Percentiles rank a stretch among this genome's conserved stretches.
Conservation (phyloP, 2,329 filamentous ascomycete genomes). For the Venturia aucupariae region DNA sequence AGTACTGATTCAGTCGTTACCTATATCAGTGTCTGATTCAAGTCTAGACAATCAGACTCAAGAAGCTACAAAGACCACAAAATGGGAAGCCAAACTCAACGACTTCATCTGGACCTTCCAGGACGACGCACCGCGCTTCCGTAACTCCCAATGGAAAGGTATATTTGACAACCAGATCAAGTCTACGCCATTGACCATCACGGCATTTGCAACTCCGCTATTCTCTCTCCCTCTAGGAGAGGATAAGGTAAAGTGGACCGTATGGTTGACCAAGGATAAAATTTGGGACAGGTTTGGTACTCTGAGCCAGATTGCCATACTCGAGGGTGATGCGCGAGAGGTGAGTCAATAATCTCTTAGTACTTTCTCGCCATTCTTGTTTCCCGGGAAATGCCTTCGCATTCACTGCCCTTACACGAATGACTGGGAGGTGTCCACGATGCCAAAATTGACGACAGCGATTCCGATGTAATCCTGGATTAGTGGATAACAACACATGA, state of each 20-base stretch:
- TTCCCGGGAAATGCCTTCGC: too few relatives aligned
- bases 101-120: constrained; percentile 47
- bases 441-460: neutral
- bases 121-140: constrained; percentile 54
- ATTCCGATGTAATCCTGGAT: too few relatives aligned
- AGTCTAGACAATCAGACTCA: constrained; percentile 53
- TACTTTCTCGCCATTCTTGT: neutral
- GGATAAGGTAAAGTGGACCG: constrained; percentile 46
- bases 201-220: constrained; percentile 35
- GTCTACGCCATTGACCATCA: constrained; percentile 39
- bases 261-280: constrained; percentile 48
- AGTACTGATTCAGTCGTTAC: constrained; percentile 21
- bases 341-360: constrained; percentile 22
- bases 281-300: constrained; percentile 58
- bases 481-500: too few relatives aligned
- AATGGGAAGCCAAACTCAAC: constrained; percentile 55
- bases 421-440: neutral
- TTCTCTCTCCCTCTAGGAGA: constrained; percentile 56
- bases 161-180: constrained; percentile 52
- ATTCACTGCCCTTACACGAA: neutral
- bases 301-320: constrained; percentile 56
- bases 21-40: neutral
- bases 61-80: constrained; percentile 38
- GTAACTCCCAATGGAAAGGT: constrained; percentile 53
- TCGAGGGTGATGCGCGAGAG: constrained; percentile 42